Percentiles rank a stretch among this genome's conserved stretches.
These are phyloP conservation scores for Podaxis sp. DNA, from an alignment of 768 basidiomycete species.

Conservation along the genomic window DNA sequence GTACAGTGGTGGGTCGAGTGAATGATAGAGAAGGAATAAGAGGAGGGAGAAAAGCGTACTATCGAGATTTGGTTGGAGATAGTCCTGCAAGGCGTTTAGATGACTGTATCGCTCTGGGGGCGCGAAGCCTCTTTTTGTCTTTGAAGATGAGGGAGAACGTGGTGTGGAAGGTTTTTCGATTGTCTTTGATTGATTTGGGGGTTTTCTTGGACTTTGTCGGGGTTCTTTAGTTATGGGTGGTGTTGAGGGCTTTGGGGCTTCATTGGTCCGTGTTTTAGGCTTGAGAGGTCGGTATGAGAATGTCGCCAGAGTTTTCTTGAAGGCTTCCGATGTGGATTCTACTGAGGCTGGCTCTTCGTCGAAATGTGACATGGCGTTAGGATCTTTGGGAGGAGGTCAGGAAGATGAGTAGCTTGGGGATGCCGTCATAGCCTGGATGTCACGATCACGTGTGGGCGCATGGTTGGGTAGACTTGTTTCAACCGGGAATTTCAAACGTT, in stretches of 20 bases:
- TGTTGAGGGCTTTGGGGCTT: background rate
- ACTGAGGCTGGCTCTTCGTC: background rate
- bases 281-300: background rate
- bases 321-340: background rate
- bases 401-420: background rate
- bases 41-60: slow-evolving; percentile 31
- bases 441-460: background rate
- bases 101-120: slow-evolving; percentile 50
- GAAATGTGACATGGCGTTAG: background rate
- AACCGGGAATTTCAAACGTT: no score
- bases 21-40: background rate
- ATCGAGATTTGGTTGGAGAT: slow-evolving; percentile 44
- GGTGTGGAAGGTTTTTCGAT: background rate
- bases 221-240: background rate
- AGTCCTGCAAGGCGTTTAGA: slow-evolving; percentile 47
- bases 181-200: background rate
- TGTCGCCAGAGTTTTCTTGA: background rate
- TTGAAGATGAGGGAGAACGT: slow-evolving; percentile 16
- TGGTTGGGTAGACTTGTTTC: background rate
- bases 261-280: background rate
- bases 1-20: background rate
- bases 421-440: background rate
- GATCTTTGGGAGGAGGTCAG: no score
- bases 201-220: background rate
- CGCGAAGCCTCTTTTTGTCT: slow-evolving; percentile 39